Evolutionary conservation across 2,329 filamentous ascomycete species (phyloP), one percentile per base, ranked within the genome.

Genomic region (Amauroascus niger): DNA sequence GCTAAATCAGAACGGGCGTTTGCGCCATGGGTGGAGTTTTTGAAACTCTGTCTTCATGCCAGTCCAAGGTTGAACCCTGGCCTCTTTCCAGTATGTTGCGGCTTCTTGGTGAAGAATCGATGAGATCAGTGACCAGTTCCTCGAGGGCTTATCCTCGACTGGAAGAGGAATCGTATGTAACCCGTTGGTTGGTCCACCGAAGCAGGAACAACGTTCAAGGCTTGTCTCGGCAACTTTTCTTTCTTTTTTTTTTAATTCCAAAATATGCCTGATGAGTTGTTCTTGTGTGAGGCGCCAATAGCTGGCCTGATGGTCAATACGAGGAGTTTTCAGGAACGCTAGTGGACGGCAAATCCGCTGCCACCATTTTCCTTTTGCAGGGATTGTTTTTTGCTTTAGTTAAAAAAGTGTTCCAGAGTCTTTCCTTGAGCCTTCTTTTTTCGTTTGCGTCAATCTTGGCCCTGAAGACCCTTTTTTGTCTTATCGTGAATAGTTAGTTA

Each of bases 271-370:
- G 47, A 49, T 49, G 47, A 49, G 47, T 49, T 49, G 47, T 49
- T 35, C 47, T 49, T 39, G 26, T 32, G 24, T n/a, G 5, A 24
- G 14, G 47, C 14, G 2, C n/a, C n/a, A n/a, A n/a, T n/a, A 22
- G 35, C 22, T 28, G 33, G 35, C 47, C n/a, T 39, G n/a, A n/a
- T n/a, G n/a, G n/a, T n/a, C n/a, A 14, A 52, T 52, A 52, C 50
- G 41, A 52, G 50, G 40, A n/a, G 26, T 52, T 47, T 51, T 30
- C 40, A 26, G 26, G 50, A 28, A 40, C 51, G 35, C 51, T 53
- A 53, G 51, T 47, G 51, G 37, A 43, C 44, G 44, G 51, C 51
- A 22, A 37, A 28, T 39, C 41, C 50, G 50, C 50, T 52, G 41
- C 50, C 50, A 45, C n/a, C n/a, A 51, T 20, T 24, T 3, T 46